Base-by-base conservation (phyloP, 1,284 basidiomycete species). In the Ustilago curta region DNA sequence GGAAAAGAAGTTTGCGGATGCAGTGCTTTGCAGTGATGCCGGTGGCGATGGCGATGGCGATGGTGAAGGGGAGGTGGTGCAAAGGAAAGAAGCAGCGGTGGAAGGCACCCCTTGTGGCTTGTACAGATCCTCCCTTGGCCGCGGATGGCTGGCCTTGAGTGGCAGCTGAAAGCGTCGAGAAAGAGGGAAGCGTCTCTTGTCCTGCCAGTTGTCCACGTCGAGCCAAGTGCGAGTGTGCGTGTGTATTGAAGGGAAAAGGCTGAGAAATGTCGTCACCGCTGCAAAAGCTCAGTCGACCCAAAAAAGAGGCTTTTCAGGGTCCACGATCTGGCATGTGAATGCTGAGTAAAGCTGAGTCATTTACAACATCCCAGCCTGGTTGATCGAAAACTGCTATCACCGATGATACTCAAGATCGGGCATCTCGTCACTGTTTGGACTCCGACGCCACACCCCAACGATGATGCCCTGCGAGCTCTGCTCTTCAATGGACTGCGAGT, bases 321-420 rank as follows among this genome's bases (percentile, higher is more conserved):
- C 32, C 21, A 49, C 19, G 23, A 8, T 55, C 40, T 49, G 55
- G 64, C 70, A 72, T 50, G 63, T 63, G 55, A 63, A 51, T 64
- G 70, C 59, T 72, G 70, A 72, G 50, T 72, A 55, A 72, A 56
- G 64, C 70, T 72, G 70, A 72, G 70, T 72, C 63, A 72, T 47
- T 19, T 8, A 21, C 21, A n/a, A 7, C 4, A n/a, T n/a, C n/a
- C n/a, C n/a, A n/a, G n/a, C 7, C 25, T 43, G 19, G 3, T 39
- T 37, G 9, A n/a, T 56, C 29, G 4, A 0, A 19, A 35, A 11
- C n/a, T n/a, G 0, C 0, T 18, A 62, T 50, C 53, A 12, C 50
- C 44, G 62, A 45, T 51, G 3, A 2, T 16, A 2, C 2, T 12
- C 32, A 23, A 6, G 16, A 27, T 25, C 5, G n/a, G 19, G 12